Conservation (phyloP, 352 stramenopile species). For the Phytophthora foliorum region DNA sequence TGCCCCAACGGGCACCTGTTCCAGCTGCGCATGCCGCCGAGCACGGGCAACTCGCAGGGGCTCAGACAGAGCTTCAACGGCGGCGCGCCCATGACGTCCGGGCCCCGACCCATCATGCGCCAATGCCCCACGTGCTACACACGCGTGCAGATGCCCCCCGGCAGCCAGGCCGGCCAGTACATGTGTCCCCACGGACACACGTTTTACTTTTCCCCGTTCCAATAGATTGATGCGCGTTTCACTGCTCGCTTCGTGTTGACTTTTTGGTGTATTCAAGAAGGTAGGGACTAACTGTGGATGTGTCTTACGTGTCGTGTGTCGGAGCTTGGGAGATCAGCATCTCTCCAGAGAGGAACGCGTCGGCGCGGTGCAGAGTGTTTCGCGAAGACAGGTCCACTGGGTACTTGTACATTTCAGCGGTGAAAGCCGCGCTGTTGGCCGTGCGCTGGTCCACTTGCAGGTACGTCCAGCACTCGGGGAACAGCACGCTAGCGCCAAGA, state of each 20-base stretch:
- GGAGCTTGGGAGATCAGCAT: conserved; percentile 72
- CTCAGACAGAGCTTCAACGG: conserved; percentile 49
- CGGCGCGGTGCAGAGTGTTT: conserved; percentile 65
- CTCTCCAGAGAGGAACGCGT: conserved; percentile 81
- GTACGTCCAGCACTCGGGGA: conserved; percentile 87
- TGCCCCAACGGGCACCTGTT: conserved; percentile 84
- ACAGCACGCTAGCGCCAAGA: conserved; percentile 52
- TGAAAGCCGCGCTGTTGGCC: conserved; percentile 73
- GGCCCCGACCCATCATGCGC: conserved; percentile 75
- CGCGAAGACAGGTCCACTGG: conserved; percentile 82
- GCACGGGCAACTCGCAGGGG: conserved; percentile 50
- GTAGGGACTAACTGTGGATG: conserved; percentile 12
- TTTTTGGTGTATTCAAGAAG: conserved; percentile 18
- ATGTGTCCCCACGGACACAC: conserved; percentile 91
- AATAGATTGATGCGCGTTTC: conserved; percentile 49
- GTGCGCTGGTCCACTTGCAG: conserved; percentile 85
- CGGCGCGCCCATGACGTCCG: conserved; percentile 26
- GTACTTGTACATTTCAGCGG: conserved; percentile 88
- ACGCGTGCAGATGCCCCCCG: conserved; percentile 88
- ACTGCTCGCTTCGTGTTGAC: conserved; percentile 4
- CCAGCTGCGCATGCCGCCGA: conserved; percentile 72
- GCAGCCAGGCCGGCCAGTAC: conserved; percentile 87
- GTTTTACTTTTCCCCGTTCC: conserved; percentile 85
- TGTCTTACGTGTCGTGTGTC: conserved; percentile 28
- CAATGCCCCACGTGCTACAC: conserved; percentile 91